These are phyloP conservation scores for Mycena sp. DNA, from an alignment of 1,284 basidiomycete species.

Conservation along the genomic window DNA sequence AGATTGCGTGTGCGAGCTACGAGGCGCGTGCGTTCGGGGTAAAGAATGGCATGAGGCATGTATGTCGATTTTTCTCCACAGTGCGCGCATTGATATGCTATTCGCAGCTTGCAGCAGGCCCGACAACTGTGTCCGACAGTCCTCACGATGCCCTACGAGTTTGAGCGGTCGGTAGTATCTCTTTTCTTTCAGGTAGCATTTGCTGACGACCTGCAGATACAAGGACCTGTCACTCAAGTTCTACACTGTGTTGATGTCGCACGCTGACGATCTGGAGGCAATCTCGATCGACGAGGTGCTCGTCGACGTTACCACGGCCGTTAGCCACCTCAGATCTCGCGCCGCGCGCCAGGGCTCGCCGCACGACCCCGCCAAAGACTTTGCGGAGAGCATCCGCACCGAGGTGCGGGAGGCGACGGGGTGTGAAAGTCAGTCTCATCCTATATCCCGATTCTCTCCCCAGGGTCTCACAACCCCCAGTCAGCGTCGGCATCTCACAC, in stretches of 20 bases:
- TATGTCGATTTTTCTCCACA: neutral
- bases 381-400: constrained; percentile 84
- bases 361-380: constrained; percentile 70
- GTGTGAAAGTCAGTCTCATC: constrained; percentile 75
- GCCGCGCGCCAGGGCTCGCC: constrained; percentile 19
- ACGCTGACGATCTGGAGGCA: constrained; percentile 93
- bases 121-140: constrained; percentile 79
- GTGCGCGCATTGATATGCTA: neutral
- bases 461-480: constrained; percentile 48
- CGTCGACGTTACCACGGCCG: constrained; percentile 85
- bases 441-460: neutral
- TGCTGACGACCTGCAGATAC: constrained; percentile 62
- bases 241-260: constrained; percentile 90
- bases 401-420: constrained; percentile 81
- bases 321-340: constrained; percentile 36
- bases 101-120: constrained; percentile 81
- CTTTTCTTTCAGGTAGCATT: neutral
- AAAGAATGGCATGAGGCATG: constrained; percentile 92
- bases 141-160: constrained; percentile 91
- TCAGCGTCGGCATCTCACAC: constrained; percentile 91
- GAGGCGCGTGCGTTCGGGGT: constrained; percentile 91
- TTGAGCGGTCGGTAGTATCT: constrained; percentile 61
- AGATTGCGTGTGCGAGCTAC: constrained; percentile 95
- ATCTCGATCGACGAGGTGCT: constrained; percentile 97
- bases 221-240: constrained; percentile 86